phyloP scores from a whole-genome alignment of 2,329 filamentous ascomycete species.

The Ceratocystis alfenasii region DNA sequence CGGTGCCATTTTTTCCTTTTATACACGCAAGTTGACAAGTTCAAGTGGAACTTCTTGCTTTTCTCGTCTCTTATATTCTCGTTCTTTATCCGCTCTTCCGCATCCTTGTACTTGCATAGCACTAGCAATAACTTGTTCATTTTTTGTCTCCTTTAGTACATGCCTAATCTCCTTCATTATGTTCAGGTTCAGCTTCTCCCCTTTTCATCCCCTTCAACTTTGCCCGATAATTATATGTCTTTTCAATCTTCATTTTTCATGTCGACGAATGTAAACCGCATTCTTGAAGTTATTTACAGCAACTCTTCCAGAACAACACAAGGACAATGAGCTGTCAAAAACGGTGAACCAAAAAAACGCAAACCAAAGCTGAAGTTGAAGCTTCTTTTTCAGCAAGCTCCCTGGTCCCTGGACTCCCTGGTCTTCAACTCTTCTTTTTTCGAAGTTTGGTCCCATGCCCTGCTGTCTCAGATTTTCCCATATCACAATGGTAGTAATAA shows the following conservation, averaged over 20 bases:
- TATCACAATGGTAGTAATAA: background rate
- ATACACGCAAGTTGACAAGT: background rate
- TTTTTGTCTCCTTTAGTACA: background rate
- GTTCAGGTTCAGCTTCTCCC: background rate
- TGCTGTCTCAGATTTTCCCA: background rate
- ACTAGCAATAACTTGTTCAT: background rate
- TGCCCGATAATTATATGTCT: too few species aligned
- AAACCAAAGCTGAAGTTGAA: background rate
- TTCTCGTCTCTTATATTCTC: background rate
- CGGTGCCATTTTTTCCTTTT: background rate
- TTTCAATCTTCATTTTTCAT: too few species aligned
- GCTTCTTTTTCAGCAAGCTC: conserved; percentile 1
- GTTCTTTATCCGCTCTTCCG: background rate
- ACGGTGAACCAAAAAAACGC: background rate
- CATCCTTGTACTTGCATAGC: background rate
- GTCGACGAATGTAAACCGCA: too few species aligned
- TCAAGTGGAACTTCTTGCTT: background rate
- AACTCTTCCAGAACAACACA: background rate
- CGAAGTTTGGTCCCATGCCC: background rate
- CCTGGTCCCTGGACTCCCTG: background rate
- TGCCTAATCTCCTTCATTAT: background rate
- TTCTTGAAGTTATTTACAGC: too few species aligned
- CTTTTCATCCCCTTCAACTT: background rate
- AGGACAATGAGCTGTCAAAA: background rate
- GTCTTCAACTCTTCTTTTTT: background rate